phyloP scores from a whole-genome alignment of 2,329 filamentous ascomycete species.

The Alternaria solani region DNA sequence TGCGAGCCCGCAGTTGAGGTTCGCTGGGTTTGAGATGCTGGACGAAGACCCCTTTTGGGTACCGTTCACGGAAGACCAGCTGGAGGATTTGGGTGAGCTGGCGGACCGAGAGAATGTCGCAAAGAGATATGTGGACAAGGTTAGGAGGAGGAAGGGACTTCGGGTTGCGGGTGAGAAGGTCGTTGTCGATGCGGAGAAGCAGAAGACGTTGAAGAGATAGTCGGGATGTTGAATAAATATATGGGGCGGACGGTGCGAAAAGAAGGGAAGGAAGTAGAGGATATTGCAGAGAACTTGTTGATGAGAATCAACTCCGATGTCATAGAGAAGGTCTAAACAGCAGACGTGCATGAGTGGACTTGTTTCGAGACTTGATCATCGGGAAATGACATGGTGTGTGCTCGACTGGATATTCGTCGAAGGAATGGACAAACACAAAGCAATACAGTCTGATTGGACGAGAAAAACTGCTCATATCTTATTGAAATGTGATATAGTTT shows the following conservation, averaged over 20 bases:
- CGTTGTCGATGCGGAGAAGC: slow-evolving; percentile 92
- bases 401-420: no score
- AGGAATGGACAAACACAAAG: no score
- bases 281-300: not conserved
- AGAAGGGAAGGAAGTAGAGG: not conserved
- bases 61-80: slow-evolving; percentile 91
- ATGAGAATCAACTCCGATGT: not conserved
- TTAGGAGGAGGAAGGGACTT: slow-evolving; percentile 86
- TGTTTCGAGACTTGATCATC: no score
- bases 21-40: slow-evolving; percentile 89
- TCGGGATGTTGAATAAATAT: not conserved
- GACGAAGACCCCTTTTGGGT: slow-evolving; percentile 99
- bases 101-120: slow-evolving; percentile 96
- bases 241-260: no score
- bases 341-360: no score
- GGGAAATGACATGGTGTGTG: no score
- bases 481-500: not conserved
- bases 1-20: slow-evolving; percentile 91
- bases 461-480: not conserved
- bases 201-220: slow-evolving; percentile 73
- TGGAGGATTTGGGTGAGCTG: slow-evolving; percentile 94
- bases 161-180: slow-evolving; percentile 72
- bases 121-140: slow-evolving; percentile 92
- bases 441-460: not conserved
- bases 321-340: no score